Conservation (phyloP, 1,284 basidiomycete species). For the Bondarzewia mesenterica region DNA sequence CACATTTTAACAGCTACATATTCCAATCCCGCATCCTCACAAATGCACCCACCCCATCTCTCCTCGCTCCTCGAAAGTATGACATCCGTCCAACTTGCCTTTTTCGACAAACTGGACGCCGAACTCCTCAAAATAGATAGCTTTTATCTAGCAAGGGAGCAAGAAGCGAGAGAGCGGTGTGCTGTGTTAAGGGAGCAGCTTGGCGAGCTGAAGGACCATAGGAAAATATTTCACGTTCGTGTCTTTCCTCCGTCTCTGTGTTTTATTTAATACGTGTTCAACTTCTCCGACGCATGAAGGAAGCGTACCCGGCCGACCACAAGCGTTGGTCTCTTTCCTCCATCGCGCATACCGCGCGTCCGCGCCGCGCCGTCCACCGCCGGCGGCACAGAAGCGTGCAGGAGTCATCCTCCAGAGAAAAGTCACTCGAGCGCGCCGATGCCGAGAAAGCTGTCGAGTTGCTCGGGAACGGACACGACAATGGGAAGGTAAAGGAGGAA, state of each 20-base stretch:
- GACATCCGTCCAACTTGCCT: constrained; percentile 53
- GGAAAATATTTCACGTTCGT: constrained; percentile 56
- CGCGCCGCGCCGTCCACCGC: background rate
- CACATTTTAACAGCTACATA: no score
- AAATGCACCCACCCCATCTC: constrained; percentile 27
- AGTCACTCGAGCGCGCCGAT: background rate
- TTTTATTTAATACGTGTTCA: background rate
- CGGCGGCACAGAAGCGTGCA: no score
- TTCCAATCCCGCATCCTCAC: no score
- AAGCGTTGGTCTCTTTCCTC: background rate
- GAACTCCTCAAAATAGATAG: constrained; percentile 78
- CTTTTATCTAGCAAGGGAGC: constrained; percentile 74
- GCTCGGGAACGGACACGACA: background rate
- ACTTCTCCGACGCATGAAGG: background rate
- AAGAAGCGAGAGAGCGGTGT: constrained; percentile 34
- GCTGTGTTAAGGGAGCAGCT: constrained; percentile 45
- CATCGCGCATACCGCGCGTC: background rate
- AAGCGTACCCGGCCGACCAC: constrained; percentile 5
- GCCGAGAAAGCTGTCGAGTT: background rate
- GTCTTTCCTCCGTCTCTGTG: background rate
- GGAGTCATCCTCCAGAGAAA: background rate
- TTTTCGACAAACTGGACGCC: constrained; percentile 67
- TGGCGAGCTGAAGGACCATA: constrained; percentile 65
- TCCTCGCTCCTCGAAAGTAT: constrained; percentile 44
- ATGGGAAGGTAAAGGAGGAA: background rate